phyloP scores from a whole-genome alignment of 2,329 filamentous ascomycete genomes.

The Ceratocystis colombiana region DNA sequence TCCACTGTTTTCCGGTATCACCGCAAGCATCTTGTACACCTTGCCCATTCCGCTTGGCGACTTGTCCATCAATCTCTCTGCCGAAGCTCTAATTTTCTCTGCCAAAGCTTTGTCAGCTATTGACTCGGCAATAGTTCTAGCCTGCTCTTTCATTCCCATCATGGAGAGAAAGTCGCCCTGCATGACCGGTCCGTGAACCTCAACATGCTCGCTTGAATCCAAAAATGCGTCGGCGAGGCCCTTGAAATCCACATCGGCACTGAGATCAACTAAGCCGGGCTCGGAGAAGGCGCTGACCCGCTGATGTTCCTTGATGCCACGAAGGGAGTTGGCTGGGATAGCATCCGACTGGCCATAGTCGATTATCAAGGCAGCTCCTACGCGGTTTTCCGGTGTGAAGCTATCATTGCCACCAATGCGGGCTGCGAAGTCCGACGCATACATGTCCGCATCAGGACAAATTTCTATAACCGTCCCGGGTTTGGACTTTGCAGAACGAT shows the following conservation, averaged over 20 bases:
- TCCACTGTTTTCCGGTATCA: conserved; percentile 70
- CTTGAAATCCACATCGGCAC: conserved; percentile 86
- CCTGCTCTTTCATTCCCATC: conserved; percentile 73
- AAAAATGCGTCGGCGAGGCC: conserved; percentile 75
- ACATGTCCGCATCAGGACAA: conserved; percentile 74
- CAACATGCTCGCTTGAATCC: conserved; percentile 63
- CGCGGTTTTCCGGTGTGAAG: not conserved
- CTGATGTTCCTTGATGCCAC: conserved; percentile 72
- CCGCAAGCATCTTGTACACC: conserved; percentile 85
- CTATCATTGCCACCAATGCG: conserved; percentile 62
- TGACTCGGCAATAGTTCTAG: conserved; percentile 42
- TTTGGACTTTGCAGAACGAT: conserved; percentile 58
- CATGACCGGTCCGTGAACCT: conserved; percentile 84
- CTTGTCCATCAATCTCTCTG: conserved; percentile 73
- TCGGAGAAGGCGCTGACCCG: conserved; percentile 67
- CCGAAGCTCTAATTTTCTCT: conserved; percentile 58
- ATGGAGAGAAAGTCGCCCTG: conserved; percentile 68
- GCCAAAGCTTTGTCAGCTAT: conserved; percentile 43
- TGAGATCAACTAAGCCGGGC: conserved; percentile 78
- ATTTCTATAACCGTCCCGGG: conserved; percentile 72
- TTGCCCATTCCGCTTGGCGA: conserved; percentile 83
- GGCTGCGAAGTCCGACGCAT: conserved; percentile 68
- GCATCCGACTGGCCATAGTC: conserved; percentile 69
- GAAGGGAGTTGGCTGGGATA: conserved; percentile 78
- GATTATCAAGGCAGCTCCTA: conserved; percentile 81